Conservation (phyloP, 805 yeast species). For the Peterozyma xylosa region DNA sequence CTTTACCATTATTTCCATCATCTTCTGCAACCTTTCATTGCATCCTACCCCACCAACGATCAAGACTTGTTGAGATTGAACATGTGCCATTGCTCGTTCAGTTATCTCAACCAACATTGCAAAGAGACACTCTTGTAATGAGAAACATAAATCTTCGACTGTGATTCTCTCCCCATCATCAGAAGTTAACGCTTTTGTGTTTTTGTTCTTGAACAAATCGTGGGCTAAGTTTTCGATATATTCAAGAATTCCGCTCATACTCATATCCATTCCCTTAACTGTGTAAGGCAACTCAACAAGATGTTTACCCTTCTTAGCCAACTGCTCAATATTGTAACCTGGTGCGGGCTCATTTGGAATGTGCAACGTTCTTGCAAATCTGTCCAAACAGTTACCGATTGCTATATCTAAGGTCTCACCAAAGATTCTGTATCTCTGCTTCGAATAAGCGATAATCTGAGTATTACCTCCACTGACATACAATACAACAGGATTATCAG, state of each 20-base stretch:
- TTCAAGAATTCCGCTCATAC: conserved; percentile 93
- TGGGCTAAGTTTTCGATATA: conserved; percentile 75
- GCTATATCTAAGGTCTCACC: conserved; percentile 99
- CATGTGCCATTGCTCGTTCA: conserved; percentile 98
- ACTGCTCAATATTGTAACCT: conserved; percentile 92
- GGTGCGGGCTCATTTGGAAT: conserved; percentile 95
- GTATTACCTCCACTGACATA: conserved; percentile 99
- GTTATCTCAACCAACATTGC: conserved; percentile 98
- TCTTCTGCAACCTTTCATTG: conserved; percentile 81
- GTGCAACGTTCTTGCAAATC: conserved; percentile 87
- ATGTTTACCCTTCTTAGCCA: conserved; percentile 66
- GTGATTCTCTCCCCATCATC: conserved; percentile 51
- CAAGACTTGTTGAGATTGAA: conserved; percentile 77
- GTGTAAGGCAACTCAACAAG: conserved; percentile 85
- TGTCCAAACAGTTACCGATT: conserved; percentile 91
- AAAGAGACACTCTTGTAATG: conserved; percentile 85
- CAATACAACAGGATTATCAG: conserved; percentile 91
- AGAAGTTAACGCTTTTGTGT: conserved; percentile 29
- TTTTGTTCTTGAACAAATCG: conserved; percentile 48
- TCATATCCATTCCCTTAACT: conserved; percentile 96
- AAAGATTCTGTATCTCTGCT: conserved; percentile 90
- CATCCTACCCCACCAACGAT: conserved; percentile 99
- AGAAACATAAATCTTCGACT: conserved; percentile 83
- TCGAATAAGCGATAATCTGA: conserved; percentile 94
- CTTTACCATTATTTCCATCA: conserved; percentile 93